Base-by-base conservation (phyloP, 805 yeast genomes). In the Candida sithepensis region DNA sequence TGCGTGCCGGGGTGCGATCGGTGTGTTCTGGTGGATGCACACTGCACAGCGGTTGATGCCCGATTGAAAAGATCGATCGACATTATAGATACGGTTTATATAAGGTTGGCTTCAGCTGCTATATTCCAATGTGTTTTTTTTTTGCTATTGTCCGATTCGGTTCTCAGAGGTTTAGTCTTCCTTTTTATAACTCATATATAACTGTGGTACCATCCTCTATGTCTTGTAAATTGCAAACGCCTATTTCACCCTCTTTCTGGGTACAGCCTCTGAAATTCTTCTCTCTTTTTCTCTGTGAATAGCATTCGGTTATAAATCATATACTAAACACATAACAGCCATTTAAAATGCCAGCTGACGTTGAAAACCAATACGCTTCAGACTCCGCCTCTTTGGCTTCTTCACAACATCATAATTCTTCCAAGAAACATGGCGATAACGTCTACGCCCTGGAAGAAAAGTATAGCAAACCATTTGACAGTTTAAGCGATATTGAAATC, bases 331-430 rank as follows among this genome's bases (percentile, higher is more conserved):
- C 8, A 30, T 30, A 7, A 12, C 14, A 30, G 14, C 16, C 6
- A 12, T 12, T 10, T n/a, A 30, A 4, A 3, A 41, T 41, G 43
- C 18, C 18, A 4, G 34, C 19, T 3, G 43, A 41, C 13, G 3
- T 30, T n/a, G 43, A 41, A 41, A 41, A 30, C 26, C 44, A 42
- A 42, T 16, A n/a, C 10, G 22, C 12, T 16, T 34, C 38, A 16
- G 44, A 41, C 19, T 34, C 34, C 3, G 21, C 23, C 10, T 42
- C 44, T 12, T 13, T 34, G 12, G 8, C 9, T n/a, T 42, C 44
- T 13, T 34, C 40, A 14, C 28, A 22, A n/a, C 41, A 23, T 19
- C 19, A 39, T 19, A 10, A 37, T 13, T 19, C 9, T 22, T 10
- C 26, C n/a, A 14, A 39, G 10, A 22, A 39, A 2, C 30, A 13